These are phyloP conservation scores for Jasminum sambac DNA, from an alignment of 257 asterid genomes.

Conservation along the genomic window DNA sequence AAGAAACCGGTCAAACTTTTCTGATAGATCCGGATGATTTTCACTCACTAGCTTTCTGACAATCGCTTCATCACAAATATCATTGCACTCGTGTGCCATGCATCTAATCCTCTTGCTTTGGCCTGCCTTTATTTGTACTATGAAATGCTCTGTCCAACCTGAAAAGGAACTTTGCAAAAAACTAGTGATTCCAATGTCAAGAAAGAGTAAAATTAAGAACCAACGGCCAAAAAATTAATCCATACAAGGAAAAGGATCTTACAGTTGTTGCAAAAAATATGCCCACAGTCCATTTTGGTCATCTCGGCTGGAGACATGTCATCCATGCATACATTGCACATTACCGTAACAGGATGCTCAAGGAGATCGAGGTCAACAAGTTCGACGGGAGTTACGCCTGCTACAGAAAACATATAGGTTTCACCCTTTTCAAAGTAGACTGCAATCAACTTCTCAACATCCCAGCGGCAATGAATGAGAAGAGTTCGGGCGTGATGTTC, in stretches of 20 bases:
- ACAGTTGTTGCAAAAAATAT: slow-evolving; percentile 90
- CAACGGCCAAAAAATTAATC: not conserved
- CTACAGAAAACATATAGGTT: slow-evolving; percentile 68
- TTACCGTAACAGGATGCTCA: slow-evolving; percentile 39
- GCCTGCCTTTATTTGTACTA: slow-evolving; percentile 92
- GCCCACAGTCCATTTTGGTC: slow-evolving; percentile 93
- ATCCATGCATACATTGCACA: slow-evolving; percentile 79
- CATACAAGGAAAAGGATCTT: slow-evolving; percentile 38
- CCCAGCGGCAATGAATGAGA: slow-evolving; percentile 91
- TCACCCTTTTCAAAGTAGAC: slow-evolving; percentile 86
- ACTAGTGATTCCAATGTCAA: slow-evolving; percentile 10
- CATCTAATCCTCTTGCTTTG: slow-evolving; percentile 97
- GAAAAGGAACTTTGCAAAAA: slow-evolving; percentile 21
- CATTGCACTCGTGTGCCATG: slow-evolving; percentile 91
- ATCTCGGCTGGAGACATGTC: slow-evolving; percentile 55
- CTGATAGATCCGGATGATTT: slow-evolving; percentile 73
- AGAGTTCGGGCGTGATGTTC: slow-evolving; percentile 95
- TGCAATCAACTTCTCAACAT: slow-evolving; percentile 68
- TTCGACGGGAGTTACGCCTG: slow-evolving; percentile 66
- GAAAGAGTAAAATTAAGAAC: slow-evolving; percentile 9
- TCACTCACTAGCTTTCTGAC: slow-evolving; percentile 62
- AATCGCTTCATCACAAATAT: slow-evolving; percentile 81
- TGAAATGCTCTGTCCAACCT: slow-evolving; percentile 99
- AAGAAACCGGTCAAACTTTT: slow-evolving; percentile 88
- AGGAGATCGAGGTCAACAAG: slow-evolving; percentile 36